These are phyloP conservation scores for Phialemoniopsis sp. DNA, from an alignment of 2,329 filamentous ascomycete species.

Conservation along the genomic window DNA sequence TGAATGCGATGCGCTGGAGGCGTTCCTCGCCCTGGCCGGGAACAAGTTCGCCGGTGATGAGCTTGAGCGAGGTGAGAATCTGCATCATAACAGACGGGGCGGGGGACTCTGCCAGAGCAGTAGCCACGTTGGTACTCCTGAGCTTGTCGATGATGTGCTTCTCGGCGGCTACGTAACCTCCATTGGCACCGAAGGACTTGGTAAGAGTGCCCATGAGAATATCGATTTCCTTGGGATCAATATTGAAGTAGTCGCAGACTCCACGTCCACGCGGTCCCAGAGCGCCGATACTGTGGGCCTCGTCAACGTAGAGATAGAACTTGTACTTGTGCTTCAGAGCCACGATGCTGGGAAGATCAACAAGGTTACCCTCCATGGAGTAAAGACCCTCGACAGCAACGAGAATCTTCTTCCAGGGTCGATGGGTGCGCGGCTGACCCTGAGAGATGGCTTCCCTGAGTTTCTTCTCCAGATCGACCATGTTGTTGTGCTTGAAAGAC, in stretches of 20 bases:
- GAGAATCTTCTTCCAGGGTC: constrained; percentile 98
- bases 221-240: constrained; percentile 84
- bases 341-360: constrained; percentile 87
- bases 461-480: constrained; percentile 78
- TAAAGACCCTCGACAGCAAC: constrained; percentile 96
- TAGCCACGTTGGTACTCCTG: constrained; percentile 78
- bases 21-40: constrained; percentile 95
- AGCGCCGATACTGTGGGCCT: constrained; percentile 93
- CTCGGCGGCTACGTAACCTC: constrained; percentile 88
- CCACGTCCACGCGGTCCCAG: constrained; percentile 84
- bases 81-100: constrained; percentile 86
- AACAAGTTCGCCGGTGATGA: constrained; percentile 83
- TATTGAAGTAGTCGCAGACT: constrained; percentile 95
- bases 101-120: constrained; percentile 82
- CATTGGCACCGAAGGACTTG: constrained; percentile 97
- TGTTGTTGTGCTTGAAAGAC: constrained; percentile 98
- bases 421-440: constrained; percentile 95
- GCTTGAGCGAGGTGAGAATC: constrained; percentile 78
- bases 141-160: constrained; percentile 92
- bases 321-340: constrained; percentile 93
- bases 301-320: constrained; percentile 92
- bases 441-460: constrained; percentile 92
- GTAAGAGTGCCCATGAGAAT: constrained; percentile 98
- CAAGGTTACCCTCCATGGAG: constrained; percentile 99
- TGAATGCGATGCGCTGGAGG: constrained; percentile 93